phyloP scores from a whole-genome alignment of 441 rosid genomes.

The Cnidoscolus chayamansa region DNA sequence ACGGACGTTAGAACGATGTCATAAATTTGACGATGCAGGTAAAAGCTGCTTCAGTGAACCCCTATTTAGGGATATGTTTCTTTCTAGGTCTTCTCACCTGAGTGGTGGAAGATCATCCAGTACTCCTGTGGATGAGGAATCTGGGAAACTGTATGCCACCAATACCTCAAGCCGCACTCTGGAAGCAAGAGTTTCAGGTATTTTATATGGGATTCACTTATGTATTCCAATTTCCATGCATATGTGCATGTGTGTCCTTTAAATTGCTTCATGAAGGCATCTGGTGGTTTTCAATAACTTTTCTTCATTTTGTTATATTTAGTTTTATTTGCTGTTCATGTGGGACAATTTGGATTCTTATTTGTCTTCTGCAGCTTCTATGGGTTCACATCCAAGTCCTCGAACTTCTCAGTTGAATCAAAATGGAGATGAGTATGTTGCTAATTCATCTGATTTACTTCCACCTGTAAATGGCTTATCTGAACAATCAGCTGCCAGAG shows the following conservation, averaged over 20 bases:
- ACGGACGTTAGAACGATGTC: conserved; percentile 65
- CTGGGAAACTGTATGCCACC: conserved; percentile 34
- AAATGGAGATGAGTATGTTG: conserved; percentile 43
- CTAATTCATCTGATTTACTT: conserved; percentile 46
- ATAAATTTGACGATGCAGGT: conserved; percentile 75
- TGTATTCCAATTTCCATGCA: background rate
- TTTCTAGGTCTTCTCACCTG: conserved; percentile 39
- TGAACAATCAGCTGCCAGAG: conserved; percentile 49
- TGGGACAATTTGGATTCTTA: conserved; percentile 18
- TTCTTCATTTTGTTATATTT: background rate
- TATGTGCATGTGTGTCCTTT: conserved; percentile 6
- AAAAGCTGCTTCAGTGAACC: conserved; percentile 85
- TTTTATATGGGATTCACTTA: conserved; percentile 16
- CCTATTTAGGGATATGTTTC: conserved; percentile 57
- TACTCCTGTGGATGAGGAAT: conserved; percentile 49
- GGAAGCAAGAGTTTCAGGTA: conserved; percentile 46
- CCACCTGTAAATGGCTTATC: conserved; percentile 42
- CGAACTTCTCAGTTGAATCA: conserved; percentile 39
- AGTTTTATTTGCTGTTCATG: conserved; percentile 6
- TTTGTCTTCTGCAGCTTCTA: conserved; percentile 53
- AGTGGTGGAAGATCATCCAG: conserved; percentile 37
- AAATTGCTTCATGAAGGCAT: conserved; percentile 11
- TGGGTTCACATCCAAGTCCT: conserved; percentile 55
- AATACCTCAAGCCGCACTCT: conserved; percentile 28
- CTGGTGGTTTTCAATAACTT: conserved; percentile 8